A percentile compares a stretch with the other conserved stretches of the same genome.
These are phyloP conservation scores for Colletotrichum cordylinicola DNA, from an alignment of 2,329 filamentous ascomycete genomes.

Conservation along the genomic window DNA sequence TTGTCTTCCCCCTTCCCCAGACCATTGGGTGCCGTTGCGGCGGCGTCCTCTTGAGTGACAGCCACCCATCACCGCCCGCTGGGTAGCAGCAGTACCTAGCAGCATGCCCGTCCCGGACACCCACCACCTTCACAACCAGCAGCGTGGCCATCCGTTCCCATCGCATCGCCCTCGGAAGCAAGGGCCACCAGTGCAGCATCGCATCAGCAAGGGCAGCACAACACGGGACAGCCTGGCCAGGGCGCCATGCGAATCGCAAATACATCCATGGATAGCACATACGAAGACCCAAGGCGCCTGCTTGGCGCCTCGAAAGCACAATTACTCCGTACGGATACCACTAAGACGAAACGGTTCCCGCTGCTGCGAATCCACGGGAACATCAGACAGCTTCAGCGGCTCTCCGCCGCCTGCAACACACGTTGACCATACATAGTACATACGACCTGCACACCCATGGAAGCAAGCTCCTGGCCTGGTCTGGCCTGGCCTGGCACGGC, in stretches of 20 bases:
- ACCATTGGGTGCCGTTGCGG: conserved; percentile 6
- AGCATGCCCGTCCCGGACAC: conserved; percentile 2
- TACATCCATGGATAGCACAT: not conserved
- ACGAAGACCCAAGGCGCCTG: not conserved
- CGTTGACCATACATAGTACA: not conserved
- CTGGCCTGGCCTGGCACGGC: not conserved
- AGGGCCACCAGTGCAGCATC: not conserved
- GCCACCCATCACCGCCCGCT: not conserved
- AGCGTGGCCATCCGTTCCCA: conserved; percentile 12
- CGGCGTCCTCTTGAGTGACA: conserved; percentile 10
- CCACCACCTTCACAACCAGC: not conserved
- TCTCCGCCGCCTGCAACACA: not conserved
- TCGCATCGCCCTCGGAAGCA: not conserved
- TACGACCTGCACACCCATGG: not conserved
- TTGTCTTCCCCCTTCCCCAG: not conserved
- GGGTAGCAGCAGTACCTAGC: not conserved
- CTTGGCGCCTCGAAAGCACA: not conserved
- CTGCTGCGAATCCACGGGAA: not conserved
- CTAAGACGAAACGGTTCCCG: not conserved
- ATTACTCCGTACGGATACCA: not conserved
- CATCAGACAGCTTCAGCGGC: not conserved
- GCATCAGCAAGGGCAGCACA: not conserved
- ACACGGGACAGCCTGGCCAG: not conserved
- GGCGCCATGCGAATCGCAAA: not conserved
- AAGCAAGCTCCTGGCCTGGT: not conserved